Conservation (phyloP, 1,284 basidiomycete genomes). For the Ustilago xerochloae region DNA sequence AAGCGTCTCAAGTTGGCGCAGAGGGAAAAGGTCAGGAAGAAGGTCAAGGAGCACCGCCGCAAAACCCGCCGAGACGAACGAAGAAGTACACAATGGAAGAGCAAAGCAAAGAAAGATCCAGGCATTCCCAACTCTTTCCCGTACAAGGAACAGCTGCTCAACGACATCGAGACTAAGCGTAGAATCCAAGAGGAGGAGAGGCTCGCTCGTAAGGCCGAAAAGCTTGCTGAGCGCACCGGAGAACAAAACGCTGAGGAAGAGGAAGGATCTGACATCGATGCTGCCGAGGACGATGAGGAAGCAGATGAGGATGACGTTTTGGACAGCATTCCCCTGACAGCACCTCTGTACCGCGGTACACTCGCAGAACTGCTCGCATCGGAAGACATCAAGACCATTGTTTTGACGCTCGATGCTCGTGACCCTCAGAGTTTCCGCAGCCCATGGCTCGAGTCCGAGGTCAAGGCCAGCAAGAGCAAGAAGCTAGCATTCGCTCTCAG, state of each 20-base stretch:
- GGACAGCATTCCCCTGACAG: conserved; percentile 41
- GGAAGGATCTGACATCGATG: conserved; percentile 25
- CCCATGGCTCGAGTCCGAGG: conserved; percentile 51
- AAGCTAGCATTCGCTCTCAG: conserved; percentile 48
- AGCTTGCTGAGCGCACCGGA: conserved; percentile 37
- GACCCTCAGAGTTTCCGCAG: conserved; percentile 59
- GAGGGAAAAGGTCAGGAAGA: conserved; percentile 64
- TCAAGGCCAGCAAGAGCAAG: conserved; percentile 29
- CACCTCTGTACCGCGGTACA: conserved; percentile 40
- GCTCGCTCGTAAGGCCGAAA: conserved; percentile 39
- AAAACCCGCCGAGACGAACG: conserved; percentile 76
- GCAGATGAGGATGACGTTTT: conserved; percentile 34
- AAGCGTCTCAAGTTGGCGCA: conserved; percentile 63
- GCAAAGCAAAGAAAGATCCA: conserved; percentile 79
- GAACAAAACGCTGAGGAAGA: conserved; percentile 14
- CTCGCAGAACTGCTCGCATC: conserved; percentile 40
- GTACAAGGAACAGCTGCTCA: conserved; percentile 95
- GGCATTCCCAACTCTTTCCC: conserved; percentile 98
- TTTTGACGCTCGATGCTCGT: conserved; percentile 58
- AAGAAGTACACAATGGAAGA: conserved; percentile 85
- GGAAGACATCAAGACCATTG: conserved; percentile 49
- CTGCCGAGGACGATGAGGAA: conserved; percentile 35
- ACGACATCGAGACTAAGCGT: conserved; percentile 73
- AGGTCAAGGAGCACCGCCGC: conserved; percentile 65
- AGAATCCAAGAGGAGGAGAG: conserved; percentile 48